Evolutionary conservation across 257 asterid genomes (phyloP), one percentile per base, ranked within the genome.

Genomic region (Marsdenia floribunda): DNA sequence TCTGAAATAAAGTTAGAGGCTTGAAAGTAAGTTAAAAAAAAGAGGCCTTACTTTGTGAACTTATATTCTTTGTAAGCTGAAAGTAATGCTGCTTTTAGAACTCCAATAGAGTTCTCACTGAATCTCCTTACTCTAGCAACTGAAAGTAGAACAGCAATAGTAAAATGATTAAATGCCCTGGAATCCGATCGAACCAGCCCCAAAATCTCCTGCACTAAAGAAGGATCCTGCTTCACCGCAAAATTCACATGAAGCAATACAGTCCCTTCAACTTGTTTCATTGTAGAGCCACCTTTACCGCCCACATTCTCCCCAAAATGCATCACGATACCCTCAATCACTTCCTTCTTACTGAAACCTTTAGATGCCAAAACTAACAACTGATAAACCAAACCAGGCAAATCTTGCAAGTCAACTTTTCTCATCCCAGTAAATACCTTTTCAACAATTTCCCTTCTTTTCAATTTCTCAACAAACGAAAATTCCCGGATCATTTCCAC

Each of bases 211-310:
- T 85, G 90, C 69, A 91, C 97, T 79, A 92, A 81, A 4, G 97
- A 90, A 9, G 93, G 91, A 59, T 92, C 93, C 86, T 92, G 96
- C 84, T 90, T 92, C 64, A 90, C 96, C 3, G 96, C 93, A 65
- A 92, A 92, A 86, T 90, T 90, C 80, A 92, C 89, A 75, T 92
- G 96, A 78, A 92, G 93, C 84, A 92, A 80, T 67, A 90, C 97
- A 42, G 97, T 92, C 84, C 96, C 97, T 77, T 92, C 96, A 16
- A 90, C 90, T 80, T 92, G 96, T 77, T 87, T 89, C 87, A 84
- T 87, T 58, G 82, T 85, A 35, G 90, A 86, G n/a, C 96, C 83
- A 6, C 85, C 86, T 68, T 83, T 70, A 46, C 73, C 80, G 37
- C 38, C 77, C 59, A 73, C 80, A 66, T 67, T 73, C 70, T 81